Percentiles rank a stretch among this genome's conserved stretches.
Conservation (phyloP, 257 asterid species). For the Solanum bulbocastanum region DNA sequence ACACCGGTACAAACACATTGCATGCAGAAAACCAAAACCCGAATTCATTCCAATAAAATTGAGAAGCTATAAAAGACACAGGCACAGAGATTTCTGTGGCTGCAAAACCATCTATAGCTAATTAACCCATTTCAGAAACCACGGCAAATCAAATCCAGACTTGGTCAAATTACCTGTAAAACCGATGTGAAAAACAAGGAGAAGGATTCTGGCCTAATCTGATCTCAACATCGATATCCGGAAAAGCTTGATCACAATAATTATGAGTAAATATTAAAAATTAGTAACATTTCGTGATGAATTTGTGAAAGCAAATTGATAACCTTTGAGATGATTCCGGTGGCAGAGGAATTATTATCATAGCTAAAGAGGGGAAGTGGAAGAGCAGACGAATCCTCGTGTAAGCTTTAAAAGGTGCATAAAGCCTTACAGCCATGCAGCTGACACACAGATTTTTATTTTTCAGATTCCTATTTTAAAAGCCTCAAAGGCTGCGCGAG, state of each 20-base stretch:
- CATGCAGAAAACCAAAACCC: conserved; percentile 18
- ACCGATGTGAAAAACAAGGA: neutral
- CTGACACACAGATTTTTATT: neutral
- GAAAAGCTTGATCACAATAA: neutral
- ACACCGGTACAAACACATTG: conserved; percentile 26
- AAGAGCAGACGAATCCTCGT: conserved; percentile 40
- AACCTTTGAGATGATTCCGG: conserved; percentile 18
- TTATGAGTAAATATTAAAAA: conserved; percentile 4
- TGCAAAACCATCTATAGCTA: neutral
- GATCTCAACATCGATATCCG: conserved; percentile 11
- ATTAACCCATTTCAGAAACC: neutral
- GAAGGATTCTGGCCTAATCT: conserved; percentile 22
- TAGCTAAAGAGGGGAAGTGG: conserved; percentile 24
- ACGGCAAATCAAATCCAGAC: neutral
- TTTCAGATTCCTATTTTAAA: neutral
- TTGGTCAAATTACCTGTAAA: conserved; percentile 1
- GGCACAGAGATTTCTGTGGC: neutral
- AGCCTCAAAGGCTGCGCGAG: neutral
- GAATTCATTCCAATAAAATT: neutral
- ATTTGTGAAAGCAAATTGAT: neutral
- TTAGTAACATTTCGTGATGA: neutral
- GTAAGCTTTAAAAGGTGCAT: conserved; percentile 30
- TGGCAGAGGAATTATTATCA: conserved; percentile 26
- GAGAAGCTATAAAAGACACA: neutral
- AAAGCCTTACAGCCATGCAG: conserved; percentile 19